Conservation (phyloP, 495 filamentous ascomycete genomes). For the Penicillium psychrofluorescens region DNA sequence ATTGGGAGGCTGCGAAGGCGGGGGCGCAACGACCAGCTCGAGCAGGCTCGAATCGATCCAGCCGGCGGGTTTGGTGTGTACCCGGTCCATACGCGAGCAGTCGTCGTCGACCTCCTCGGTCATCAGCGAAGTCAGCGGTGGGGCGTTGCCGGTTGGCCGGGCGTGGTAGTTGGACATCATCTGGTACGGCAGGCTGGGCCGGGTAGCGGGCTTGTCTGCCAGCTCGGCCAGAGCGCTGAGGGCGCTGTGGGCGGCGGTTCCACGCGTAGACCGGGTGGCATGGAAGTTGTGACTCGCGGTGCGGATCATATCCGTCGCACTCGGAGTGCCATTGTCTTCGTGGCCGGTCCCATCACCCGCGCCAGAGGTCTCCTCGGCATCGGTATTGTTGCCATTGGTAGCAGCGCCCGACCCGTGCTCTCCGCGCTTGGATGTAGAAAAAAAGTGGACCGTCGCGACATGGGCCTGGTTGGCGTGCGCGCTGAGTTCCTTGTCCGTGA, state of each 20-base stretch:
- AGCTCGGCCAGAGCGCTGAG: constrained; percentile 56
- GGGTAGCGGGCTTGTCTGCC: constrained; percentile 55
- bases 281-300: constrained; percentile 59
- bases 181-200: constrained; percentile 57
- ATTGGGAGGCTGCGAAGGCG: constrained; percentile 20
- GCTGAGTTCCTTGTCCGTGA: constrained; percentile 86
- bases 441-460: constrained; percentile 53
- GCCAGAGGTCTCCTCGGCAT: constrained; percentile 33
- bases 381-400: constrained; percentile 40
- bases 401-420: constrained; percentile 32
- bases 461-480: constrained; percentile 67
- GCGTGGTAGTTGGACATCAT: constrained; percentile 44
- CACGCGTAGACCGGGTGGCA: constrained; percentile 64
- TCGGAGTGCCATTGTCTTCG: constrained; percentile 46
- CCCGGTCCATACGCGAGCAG: constrained; percentile 47
- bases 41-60: constrained; percentile 34
- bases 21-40: constrained; percentile 26
- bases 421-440: constrained; percentile 44
- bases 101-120: constrained; percentile 55
- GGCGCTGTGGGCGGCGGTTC: constrained; percentile 43
- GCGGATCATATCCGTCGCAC: constrained; percentile 60
- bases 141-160: constrained; percentile 36
- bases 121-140: constrained; percentile 44
- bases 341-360: constrained; percentile 34
- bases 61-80: constrained; percentile 23